Base-by-base conservation (phyloP, 192 early-diverging fungal genomes). In the Coemansia sp. region DNA sequence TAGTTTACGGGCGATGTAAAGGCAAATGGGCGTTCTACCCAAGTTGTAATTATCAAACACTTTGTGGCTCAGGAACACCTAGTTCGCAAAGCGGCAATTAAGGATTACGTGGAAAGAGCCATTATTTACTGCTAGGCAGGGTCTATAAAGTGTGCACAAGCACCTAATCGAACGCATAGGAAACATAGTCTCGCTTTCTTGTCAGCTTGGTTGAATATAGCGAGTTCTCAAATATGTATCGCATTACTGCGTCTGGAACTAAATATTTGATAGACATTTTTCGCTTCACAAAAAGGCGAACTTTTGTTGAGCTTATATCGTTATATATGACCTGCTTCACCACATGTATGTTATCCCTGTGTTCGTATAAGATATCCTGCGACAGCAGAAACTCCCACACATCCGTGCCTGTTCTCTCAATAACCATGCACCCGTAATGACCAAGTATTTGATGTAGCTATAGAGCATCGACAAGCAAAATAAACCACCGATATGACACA, bases 241-340 rank as follows among this genome's bases (percentile, higher is more conserved):
- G 86, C 66, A 97, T 90, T 6, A 99, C 95, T 2, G 91, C 86
- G 51, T 95, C 91, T 19, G 95, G 97, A 4, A 96, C 77, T 7
- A 99, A 82, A 68, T 99, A 97, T 64, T 94, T 94, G 82, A 97
- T 94, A 11, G 91, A 94, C 92, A 97, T 94, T 31, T 87, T 89
- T 21, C 95, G 86, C 70, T 92, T 93, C 62, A 99, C 89, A 83
- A 99, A 96, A 21, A 97, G 82, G 54, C 93, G 86, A 42, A 99
- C 93, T 78, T 97, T 97, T 22, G 96, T 97, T 6, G 95, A 98
- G 67, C 90, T 93, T 59, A 98, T 98, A 72, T 99, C 97, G 66
- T 98, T 99, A 78, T 95, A 90, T 54, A 99, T 95, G 64, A 95
- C 86, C 74, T 98, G 96, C 73, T 97, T 95, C 51, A 98, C 92